Base-by-base conservation (phyloP, 1,284 basidiomycete genomes). In the Cryptococcus hybrid region DNA sequence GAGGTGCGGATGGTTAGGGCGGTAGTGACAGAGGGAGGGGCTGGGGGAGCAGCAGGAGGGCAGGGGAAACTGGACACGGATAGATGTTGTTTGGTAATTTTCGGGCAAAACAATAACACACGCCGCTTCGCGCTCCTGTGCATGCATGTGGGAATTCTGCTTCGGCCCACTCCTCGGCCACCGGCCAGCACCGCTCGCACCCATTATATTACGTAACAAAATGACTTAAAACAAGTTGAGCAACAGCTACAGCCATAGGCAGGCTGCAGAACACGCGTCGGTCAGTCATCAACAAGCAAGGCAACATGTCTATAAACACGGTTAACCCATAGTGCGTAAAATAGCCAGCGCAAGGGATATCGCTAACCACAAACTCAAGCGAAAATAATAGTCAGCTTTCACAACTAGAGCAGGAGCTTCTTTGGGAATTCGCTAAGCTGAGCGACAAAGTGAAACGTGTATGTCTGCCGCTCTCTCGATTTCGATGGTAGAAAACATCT, bases 371-470 rank as follows among this genome's bases (percentile, higher is more conserved):
- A 15, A 34, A 55, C 45, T 64, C 24, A 24, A 79, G 78, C 53
- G 65, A 67, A 2, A 71, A 69, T 39, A 67, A 92, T 71, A 82
- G 86, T 0, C 82, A 81, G 60, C 77, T 89, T 34, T 82, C 85
- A 0, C 63, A 80, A 0, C 79, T 86, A 12, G 86, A 92, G 69
- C 81, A 84, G 2, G 83, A 88, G 44, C 85, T 89, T 5, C 81
- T 91, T 37, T 88, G 87, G 84, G 89, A 91, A 71, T 91, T 90
- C 68, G 85, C 86, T 24, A 88, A 87, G 66, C 80, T 90, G 13
- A 83, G 86, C 0, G 81, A 85, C 50, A 84, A 88, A 68, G 79
- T 90, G 61, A 87, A 86, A 70, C 78, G 81, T 66, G 89, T 90
- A 64, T 55, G 85, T 66, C 5, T 42, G 5, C 12, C 36, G n/a